Percentiles rank a stretch among this genome's conserved stretches.
These are phyloP conservation scores for Sphagnum fallax DNA, from an alignment of 228 moss, liverwort and hornwort species.

Conservation along the genomic window DNA sequence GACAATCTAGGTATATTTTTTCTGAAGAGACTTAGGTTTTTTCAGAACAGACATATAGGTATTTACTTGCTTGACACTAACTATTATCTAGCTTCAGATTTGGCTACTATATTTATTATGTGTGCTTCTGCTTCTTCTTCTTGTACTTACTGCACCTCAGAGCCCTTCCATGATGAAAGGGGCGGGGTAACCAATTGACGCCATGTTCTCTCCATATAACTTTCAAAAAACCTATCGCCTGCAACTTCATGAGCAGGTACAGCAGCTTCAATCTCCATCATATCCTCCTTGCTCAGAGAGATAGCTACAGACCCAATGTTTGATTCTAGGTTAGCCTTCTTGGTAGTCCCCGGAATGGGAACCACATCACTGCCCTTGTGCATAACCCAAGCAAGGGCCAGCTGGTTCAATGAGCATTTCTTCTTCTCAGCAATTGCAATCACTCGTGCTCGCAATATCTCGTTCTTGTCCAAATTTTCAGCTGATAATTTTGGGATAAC, in stretches of 20 bases:
- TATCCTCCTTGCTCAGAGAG: conserved; percentile 15
- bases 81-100: too few species aligned
- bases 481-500: neutral
- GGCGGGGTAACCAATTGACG: conserved; percentile 8
- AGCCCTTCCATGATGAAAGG: conserved; percentile 4
- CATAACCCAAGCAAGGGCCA: conserved; percentile 28
- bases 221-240: conserved; percentile 10
- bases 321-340: conserved; percentile 16
- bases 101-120: too few species aligned
- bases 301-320: conserved; percentile 14
- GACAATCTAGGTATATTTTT: too few species aligned
- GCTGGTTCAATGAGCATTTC: conserved; percentile 17
- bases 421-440: conserved; percentile 3
- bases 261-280: conserved; percentile 30
- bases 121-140: too few species aligned
- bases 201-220: conserved; percentile 9
- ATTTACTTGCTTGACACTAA: too few species aligned
- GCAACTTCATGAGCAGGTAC: conserved; percentile 17
- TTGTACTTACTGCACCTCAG: too few species aligned
- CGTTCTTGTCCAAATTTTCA: conserved; percentile 10
- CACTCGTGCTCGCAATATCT: conserved; percentile 7
- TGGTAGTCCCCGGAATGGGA: conserved; percentile 27
- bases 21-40: too few species aligned
- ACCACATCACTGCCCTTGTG: conserved; percentile 17
- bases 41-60: too few species aligned